A percentile compares a stretch with the other conserved stretches of the same genome.
Conservation (phyloP, 805 yeast genomes). For the Saturnispora diversa region DNA sequence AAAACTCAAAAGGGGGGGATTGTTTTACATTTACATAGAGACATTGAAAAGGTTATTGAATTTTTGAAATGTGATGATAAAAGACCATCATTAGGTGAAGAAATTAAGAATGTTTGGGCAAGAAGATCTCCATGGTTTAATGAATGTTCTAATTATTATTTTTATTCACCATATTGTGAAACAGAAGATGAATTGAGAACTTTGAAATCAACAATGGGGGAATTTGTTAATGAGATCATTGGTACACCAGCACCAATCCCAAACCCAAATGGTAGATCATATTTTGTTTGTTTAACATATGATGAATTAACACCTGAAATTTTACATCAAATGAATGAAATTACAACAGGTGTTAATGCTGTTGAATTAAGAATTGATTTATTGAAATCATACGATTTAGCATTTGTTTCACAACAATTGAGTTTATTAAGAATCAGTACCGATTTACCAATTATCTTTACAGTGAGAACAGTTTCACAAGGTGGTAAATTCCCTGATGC, state of each 20-base stretch:
- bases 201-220: conserved; percentile 51
- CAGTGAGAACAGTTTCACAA: conserved; percentile 68
- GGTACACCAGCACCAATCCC: conserved; percentile 44
- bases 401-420: conserved; percentile 65
- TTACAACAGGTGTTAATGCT: conserved; percentile 67
- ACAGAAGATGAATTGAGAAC: conserved; percentile 44
- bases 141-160: conserved; percentile 70
- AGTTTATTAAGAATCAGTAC: conserved; percentile 59
- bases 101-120: conserved; percentile 73
- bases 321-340: conserved; percentile 35
- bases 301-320: conserved; percentile 46
- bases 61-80: conserved; percentile 71
- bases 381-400: conserved; percentile 40
- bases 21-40: conserved; percentile 87
- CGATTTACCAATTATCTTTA: conserved; percentile 69
- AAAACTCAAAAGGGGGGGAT: conserved; percentile 51
- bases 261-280: conserved; percentile 43
- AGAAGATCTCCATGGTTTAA: conserved; percentile 74
- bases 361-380: conserved; percentile 79
- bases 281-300: conserved; percentile 65
- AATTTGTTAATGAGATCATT: conserved; percentile 52
- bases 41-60: conserved; percentile 66
- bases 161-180: conserved; percentile 68
- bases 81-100: conserved; percentile 82
- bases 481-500: conserved; percentile 76